These are phyloP conservation scores for Candida anglica DNA, from an alignment of 805 yeast species.

Conservation along the genomic window DNA sequence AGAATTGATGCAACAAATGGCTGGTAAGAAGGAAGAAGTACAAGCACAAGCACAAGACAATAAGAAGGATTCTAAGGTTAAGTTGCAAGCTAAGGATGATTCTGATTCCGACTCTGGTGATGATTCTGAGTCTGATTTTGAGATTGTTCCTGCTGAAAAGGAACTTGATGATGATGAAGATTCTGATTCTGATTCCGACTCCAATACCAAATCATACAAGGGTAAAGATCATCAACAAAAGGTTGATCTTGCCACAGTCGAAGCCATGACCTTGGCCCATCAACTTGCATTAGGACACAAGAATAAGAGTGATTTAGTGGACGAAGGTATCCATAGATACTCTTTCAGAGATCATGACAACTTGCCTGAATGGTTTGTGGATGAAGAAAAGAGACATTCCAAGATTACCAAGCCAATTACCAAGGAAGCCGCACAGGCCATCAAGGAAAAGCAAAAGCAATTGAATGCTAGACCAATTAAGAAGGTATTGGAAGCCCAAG, in stretches of 20 bases:
- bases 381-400: constrained; percentile 85
- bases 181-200: constrained; percentile 44
- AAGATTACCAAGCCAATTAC: constrained; percentile 89
- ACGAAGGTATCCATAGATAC: constrained; percentile 89
- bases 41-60: neutral
- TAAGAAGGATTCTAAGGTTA: constrained; percentile 6
- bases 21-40: constrained; percentile 2
- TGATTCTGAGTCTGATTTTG: constrained; percentile 41
- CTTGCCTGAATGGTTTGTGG: constrained; percentile 95
- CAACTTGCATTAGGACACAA: constrained; percentile 87
- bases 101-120: constrained; percentile 37
- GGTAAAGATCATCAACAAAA: constrained; percentile 52
- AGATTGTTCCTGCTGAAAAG: constrained; percentile 30
- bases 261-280: constrained; percentile 98
- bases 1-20: constrained; percentile 43
- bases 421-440: constrained; percentile 62
- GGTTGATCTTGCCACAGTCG: constrained; percentile 84
- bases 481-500: constrained; percentile 97
- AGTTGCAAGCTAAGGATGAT: constrained; percentile 21
- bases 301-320: constrained; percentile 78
- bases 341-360: constrained; percentile 90
- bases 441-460: constrained; percentile 43
- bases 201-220: constrained; percentile 46
- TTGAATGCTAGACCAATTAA: constrained; percentile 97
- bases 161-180: constrained; percentile 15